A percentile compares a stretch with the other conserved stretches of the same genome.
Evolutionary conservation across 2,329 filamentous ascomycete species (phyloP).

Genomic region (Elsinoe perseae): DNA sequence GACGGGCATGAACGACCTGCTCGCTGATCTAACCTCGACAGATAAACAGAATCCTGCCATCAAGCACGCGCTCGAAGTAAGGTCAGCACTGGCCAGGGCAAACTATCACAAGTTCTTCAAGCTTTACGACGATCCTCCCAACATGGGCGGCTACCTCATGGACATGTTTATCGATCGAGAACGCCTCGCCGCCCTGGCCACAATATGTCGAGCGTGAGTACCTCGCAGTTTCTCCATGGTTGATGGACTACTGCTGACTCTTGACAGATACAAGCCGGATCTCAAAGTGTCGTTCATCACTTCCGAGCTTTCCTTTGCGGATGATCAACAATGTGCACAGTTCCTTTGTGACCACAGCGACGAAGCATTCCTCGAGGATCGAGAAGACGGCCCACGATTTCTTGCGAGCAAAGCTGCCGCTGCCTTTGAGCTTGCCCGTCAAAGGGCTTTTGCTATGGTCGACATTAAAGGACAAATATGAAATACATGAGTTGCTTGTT

Average conservation of each 20-base stretch:
- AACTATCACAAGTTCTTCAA: slow-evolving; percentile 99
- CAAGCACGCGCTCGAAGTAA: slow-evolving; percentile 84
- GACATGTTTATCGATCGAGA: slow-evolving; percentile 98
- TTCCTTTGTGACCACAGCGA: slow-evolving; percentile 80
- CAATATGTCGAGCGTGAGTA: slow-evolving; percentile 93
- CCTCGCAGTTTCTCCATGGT: too few relatives aligned
- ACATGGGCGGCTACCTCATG: slow-evolving; percentile 97
- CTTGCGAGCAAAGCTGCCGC: slow-evolving; percentile 63
- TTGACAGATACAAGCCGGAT: slow-evolving; percentile 76
- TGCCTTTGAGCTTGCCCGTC: slow-evolving; percentile 66
- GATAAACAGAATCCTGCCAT: slow-evolving; percentile 81
- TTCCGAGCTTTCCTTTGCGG: slow-evolving; percentile 90
- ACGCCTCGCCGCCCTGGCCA: slow-evolving; percentile 79
- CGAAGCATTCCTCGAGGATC: slow-evolving; percentile 68
- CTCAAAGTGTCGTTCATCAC: slow-evolving; percentile 86
- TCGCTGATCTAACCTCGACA: slow-evolving; percentile 97
- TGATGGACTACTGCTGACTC: background rate
- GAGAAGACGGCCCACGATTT: slow-evolving; percentile 58
- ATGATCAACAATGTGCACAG: slow-evolving; percentile 64
- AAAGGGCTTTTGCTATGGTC: slow-evolving; percentile 71
- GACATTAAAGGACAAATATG: slow-evolving; percentile 97
- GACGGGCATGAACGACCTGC: slow-evolving; percentile 92
- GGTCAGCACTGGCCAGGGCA: slow-evolving; percentile 81
- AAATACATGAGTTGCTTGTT: slow-evolving; percentile 26
- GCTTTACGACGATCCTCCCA: slow-evolving; percentile 85